Conservation (phyloP, 192 early-diverging fungal species). For the Coemansia sp. region DNA sequence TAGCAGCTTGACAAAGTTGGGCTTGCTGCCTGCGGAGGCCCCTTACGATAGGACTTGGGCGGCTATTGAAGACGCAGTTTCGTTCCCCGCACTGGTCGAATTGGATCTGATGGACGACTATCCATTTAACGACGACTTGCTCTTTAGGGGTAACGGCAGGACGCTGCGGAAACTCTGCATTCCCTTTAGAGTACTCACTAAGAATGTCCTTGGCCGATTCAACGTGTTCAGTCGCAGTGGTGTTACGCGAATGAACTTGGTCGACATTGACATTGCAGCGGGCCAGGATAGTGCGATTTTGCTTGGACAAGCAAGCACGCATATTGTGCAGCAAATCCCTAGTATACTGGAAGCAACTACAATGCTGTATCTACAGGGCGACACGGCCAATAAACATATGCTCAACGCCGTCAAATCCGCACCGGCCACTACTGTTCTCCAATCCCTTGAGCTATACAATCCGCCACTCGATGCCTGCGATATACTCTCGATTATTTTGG, state of each 20-base stretch:
- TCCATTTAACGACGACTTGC: slow-evolving; percentile 7
- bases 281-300: neutral
- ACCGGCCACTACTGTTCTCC: neutral
- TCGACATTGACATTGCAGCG: neutral
- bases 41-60: neutral
- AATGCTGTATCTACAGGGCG: neutral
- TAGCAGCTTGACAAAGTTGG: neutral
- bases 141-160: neutral
- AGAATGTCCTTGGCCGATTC: neutral
- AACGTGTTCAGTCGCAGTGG: neutral
- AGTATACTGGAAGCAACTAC: neutral
- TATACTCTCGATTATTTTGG: neutral
- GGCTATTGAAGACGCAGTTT: neutral
- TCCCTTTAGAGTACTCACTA: neutral
- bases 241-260: neutral
- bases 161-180: neutral
- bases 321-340: neutral
- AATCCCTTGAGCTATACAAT: neutral
- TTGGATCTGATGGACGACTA: neutral
- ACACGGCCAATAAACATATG: neutral
- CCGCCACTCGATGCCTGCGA: neutral
- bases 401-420: neutral
- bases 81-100: neutral
- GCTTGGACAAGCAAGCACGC: too few species aligned
- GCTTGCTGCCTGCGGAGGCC: neutral